phyloP scores from a whole-genome alignment of 2,329 filamentous ascomycete genomes.

The Bipolaris gigantea region DNA sequence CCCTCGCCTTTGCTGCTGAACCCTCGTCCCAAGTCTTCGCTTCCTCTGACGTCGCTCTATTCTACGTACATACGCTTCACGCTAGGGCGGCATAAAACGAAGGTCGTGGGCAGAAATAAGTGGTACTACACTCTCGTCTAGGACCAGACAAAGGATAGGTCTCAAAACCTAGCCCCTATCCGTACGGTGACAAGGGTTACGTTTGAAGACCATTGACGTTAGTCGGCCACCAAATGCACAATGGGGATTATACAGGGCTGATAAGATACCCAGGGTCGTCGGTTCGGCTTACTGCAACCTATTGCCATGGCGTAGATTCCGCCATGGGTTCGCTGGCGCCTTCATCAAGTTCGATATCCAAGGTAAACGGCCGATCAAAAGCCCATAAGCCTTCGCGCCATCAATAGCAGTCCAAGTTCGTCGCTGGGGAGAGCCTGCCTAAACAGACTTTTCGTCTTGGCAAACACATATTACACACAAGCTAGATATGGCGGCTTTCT shows the following conservation, averaged over 20 bases:
- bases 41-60: conserved; percentile 5
- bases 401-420: conserved; percentile 2
- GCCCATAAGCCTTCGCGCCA: not conserved
- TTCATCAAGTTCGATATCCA: conserved; percentile 11
- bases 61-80: not conserved
- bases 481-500: conserved; percentile 25
- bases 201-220: conserved; percentile 2
- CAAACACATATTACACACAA: conserved; percentile 4
- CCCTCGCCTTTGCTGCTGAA: conserved; percentile 5
- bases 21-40: conserved; percentile 2
- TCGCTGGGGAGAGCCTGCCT: not conserved
- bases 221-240: not conserved
- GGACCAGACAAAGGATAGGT: not conserved
- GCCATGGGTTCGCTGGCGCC: conserved; percentile 22
- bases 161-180: not conserved
- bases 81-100: not conserved
- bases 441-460: not conserved
- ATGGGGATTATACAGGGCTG: not conserved
- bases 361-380: conserved; percentile 11
- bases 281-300: not conserved
- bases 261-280: not conserved
- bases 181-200: not conserved
- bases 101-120: not conserved
- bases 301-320: conserved; percentile 11
- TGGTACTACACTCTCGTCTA: not conserved